phyloP scores from a whole-genome alignment of 73 alveolate species.

The Stentor coeruleus region DNA sequence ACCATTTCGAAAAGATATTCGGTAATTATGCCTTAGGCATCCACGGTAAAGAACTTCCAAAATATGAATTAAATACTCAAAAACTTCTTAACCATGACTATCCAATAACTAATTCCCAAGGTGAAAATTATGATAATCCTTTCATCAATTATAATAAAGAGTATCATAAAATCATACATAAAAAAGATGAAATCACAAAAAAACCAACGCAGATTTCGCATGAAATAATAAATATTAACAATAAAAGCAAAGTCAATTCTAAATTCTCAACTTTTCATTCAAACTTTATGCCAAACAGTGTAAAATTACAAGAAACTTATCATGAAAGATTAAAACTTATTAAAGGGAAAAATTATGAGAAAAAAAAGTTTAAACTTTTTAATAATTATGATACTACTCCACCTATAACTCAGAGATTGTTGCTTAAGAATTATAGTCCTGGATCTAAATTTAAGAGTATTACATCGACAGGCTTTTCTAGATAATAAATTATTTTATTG shows the following conservation, averaged over 20 bases:
- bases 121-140: not conserved
- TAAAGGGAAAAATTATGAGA: not conserved
- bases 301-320: not conserved
- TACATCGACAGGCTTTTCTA: constrained; percentile 8
- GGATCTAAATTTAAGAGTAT: not conserved
- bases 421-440: not conserved
- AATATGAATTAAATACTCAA: not conserved
- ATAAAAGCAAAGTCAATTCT: not conserved
- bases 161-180: not conserved
- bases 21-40: not conserved
- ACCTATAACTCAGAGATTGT: not conserved
- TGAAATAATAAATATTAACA: not conserved
- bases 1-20: not conserved
- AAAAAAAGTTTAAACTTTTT: too few species aligned
- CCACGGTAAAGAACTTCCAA: not conserved
- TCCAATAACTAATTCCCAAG: not conserved
- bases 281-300: not conserved
- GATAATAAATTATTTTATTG: too few species aligned
- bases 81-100: not conserved
- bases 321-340: not conserved
- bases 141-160: not conserved
- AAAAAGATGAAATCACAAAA: not conserved
- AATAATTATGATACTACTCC: not conserved
- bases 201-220: not conserved
- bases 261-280: not conserved